These are phyloP conservation scores for Scheffersomyces stambukii DNA, from an alignment of 1,139 yeast genomes.

Conservation along the genomic window DNA sequence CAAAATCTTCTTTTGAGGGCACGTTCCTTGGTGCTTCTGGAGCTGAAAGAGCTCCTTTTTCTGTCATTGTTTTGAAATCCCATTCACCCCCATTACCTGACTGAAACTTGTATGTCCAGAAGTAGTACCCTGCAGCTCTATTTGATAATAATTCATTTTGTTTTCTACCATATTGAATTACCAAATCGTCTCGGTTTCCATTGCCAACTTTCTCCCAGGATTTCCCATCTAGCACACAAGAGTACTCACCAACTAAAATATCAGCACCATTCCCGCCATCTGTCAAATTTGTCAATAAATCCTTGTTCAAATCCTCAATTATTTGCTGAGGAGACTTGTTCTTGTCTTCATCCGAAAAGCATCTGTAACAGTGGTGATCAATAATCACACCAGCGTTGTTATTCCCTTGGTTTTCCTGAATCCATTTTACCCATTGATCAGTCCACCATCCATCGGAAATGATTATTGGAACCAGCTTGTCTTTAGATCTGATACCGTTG, in stretches of 20 bases:
- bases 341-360: slow-evolving; percentile 76
- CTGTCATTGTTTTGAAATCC: slow-evolving; percentile 82
- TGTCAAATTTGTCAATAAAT: slow-evolving; percentile 49
- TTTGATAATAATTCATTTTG: slow-evolving; percentile 42
- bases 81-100: slow-evolving; percentile 94
- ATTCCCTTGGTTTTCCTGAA: slow-evolving; percentile 39
- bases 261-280: slow-evolving; percentile 55
- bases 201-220: slow-evolving; percentile 66
- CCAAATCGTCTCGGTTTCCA: slow-evolving; percentile 31
- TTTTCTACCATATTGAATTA: slow-evolving; percentile 34
- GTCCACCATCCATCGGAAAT: slow-evolving; percentile 97
- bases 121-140: slow-evolving; percentile 65
- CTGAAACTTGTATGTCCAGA: slow-evolving; percentile 89
- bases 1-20: slow-evolving; percentile 42
- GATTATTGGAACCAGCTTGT: slow-evolving; percentile 59
- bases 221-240: slow-evolving; percentile 75
- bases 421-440: slow-evolving; percentile 71
- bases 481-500: slow-evolving; percentile 52
- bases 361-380: slow-evolving; percentile 83
- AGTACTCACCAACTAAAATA: slow-evolving; percentile 81
- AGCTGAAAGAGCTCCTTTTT: slow-evolving; percentile 51
- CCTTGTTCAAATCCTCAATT: slow-evolving; percentile 50
- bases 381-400: slow-evolving; percentile 59
- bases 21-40: slow-evolving; percentile 19
- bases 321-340: slow-evolving; percentile 60